Percentiles rank a stretch among this genome's conserved stretches.
phyloP scores from a whole-genome alignment of 2,329 filamentous ascomycete species.

The Talaromyces pinophilus region DNA sequence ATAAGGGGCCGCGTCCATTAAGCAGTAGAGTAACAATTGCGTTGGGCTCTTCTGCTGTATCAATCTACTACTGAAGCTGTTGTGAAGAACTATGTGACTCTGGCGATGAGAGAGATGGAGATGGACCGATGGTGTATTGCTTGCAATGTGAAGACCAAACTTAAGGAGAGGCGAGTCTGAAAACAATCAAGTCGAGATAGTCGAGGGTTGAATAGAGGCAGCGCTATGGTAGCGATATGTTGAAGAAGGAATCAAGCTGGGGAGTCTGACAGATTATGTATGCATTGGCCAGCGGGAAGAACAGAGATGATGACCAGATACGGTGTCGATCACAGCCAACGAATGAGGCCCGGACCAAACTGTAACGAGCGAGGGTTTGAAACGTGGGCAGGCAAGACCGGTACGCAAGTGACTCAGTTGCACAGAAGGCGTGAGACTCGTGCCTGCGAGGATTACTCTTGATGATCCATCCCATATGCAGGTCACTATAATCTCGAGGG shows the following conservation, averaged over 20 bases:
- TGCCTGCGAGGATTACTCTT: slow-evolving; percentile 15
- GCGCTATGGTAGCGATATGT: slow-evolving; percentile 1
- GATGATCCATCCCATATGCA: slow-evolving; percentile 14
- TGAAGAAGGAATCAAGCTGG: slow-evolving; percentile 2
- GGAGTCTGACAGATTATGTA: slow-evolving; percentile 16
- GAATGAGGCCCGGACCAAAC: slow-evolving; percentile 14
- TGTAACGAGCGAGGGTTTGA: slow-evolving; percentile 17
- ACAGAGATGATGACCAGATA: slow-evolving; percentile 17
- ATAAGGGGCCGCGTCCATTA: slow-evolving; percentile 12
- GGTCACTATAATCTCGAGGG: neutral
- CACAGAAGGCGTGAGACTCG: neutral
- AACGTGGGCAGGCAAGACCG: slow-evolving; percentile 21
- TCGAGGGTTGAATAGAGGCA: neutral
- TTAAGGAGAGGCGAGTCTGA: neutral
- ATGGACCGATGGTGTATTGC: neutral
- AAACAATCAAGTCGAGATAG: neutral
- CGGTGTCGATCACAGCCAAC: slow-evolving; percentile 21
- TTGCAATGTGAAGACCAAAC: neutral
- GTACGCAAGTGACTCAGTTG: slow-evolving; percentile 19
- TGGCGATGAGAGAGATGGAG: neutral
- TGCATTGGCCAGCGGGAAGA: slow-evolving; percentile 10
- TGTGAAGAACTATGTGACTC: neutral
- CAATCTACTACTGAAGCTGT: neutral
- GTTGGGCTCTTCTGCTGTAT: neutral
- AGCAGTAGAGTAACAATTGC: neutral